Conservation (phyloP, 2,329 filamentous ascomycete genomes). For the Ceratocystis destructans region DNA sequence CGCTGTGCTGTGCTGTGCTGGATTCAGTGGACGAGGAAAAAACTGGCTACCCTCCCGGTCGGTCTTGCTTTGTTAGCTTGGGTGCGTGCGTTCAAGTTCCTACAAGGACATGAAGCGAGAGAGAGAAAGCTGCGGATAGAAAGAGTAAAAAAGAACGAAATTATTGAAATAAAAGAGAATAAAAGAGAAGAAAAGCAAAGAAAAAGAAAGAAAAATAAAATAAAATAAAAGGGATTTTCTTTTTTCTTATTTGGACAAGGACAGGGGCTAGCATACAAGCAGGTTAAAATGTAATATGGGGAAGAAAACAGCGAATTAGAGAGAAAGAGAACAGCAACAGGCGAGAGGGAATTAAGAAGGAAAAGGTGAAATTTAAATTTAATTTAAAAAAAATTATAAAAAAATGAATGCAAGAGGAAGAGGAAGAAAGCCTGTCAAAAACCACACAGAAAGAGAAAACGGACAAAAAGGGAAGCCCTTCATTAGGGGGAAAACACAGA, state of each 20-base stretch:
- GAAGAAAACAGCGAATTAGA: not conserved
- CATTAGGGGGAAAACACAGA: not conserved
- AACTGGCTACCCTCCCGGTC: not conserved
- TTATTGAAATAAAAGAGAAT: not conserved
- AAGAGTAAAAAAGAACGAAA: not conserved
- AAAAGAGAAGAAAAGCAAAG: no score
- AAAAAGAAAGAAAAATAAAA: no score
- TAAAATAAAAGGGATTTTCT: no score
- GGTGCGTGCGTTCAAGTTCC: not conserved
- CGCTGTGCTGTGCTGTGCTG: not conserved
- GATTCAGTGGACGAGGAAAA: not conserved
- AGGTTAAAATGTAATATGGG: no score
- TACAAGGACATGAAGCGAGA: not conserved
- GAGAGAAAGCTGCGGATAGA: not conserved
- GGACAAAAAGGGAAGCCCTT: slow-evolving; percentile 5
- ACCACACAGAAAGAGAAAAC: not conserved
- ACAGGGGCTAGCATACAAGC: not conserved
- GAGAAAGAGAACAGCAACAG: not conserved
- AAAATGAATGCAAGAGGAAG: not conserved
- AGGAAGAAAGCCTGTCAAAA: not conserved
- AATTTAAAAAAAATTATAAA: not conserved
- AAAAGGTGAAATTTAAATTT: not conserved
- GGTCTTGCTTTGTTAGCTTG: not conserved
- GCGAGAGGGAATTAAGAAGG: not conserved
- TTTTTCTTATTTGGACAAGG: no score